Evolutionary conservation across 73 alveolate genomes (phyloP), one percentile per base, ranked within the genome.

Genomic region (Paramecium sexaurelia): DNA sequence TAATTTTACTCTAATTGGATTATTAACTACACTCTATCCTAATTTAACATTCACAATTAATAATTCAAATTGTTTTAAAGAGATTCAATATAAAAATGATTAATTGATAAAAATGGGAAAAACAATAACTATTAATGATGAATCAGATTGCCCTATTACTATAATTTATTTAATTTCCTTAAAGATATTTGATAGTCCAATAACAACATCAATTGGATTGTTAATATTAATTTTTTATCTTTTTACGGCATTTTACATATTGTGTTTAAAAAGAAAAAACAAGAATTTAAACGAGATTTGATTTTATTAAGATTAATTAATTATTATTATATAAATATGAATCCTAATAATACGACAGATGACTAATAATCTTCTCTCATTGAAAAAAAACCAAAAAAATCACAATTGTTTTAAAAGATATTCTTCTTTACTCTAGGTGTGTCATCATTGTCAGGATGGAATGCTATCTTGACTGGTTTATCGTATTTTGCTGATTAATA

Each of bases 391-490:
- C 32, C 68, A 17, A 78, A 78, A 41, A 78, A 78, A 36, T 29
- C 57, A 0, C 55, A 78, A 29, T 2, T 26, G 1, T 78, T 78
- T 24, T 32, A 87, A 32, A 87, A 67, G 36, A 67, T 61, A 55
- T 68, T 78, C 66, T 87, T 87, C 67, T 75, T 87, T 36, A 68
- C 26, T 15, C 69, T 87, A 32, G 93, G 93, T 24, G 86, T 87
- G 20, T 75, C 93, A 66, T 87, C 93, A 10, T 47, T 87, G 36
- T 75, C 93, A 36, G 93, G 93, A 11, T 87, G 93, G 93, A 87
- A 87, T 87, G 93, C 93, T 11, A 68, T 87, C 45, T 41, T 87
- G 13, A 68, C 93, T 40, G 93, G 90, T 0, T 68, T 87, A 32
- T 45, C 69, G 13, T 87, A 55, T 78, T 87, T 87, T 55, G 68